A percentile compares a stretch with the other conserved stretches of the same genome.
Evolutionary conservation across 202 grass and related monocot species (phyloP).

Genomic region (Carex sylvatica): DNA sequence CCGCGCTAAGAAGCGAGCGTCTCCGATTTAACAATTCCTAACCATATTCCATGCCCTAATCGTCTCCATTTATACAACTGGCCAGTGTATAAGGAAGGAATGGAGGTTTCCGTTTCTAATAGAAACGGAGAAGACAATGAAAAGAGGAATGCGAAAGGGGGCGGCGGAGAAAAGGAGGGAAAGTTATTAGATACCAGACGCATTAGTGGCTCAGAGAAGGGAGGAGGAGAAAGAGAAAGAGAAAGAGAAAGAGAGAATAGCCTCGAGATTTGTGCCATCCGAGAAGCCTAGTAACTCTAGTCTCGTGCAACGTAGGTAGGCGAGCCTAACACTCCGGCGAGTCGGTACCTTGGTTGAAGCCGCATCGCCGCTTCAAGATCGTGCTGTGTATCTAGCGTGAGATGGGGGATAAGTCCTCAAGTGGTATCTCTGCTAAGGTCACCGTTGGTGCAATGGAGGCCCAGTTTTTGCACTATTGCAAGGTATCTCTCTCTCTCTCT

Average conservation of each 20-base stretch:
- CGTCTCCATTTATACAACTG: not conserved
- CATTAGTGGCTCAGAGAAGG: not conserved
- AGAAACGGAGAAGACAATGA: not conserved
- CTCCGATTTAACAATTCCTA: not conserved
- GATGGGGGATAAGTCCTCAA: not conserved
- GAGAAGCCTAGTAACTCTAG: not conserved
- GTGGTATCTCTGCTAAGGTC: not conserved
- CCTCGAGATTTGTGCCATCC: not conserved
- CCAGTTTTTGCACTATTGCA: conserved; percentile 14
- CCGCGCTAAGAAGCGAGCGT: conserved; percentile 18
- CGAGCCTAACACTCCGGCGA: too few relatives aligned
- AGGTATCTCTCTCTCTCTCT: conserved; percentile 6
- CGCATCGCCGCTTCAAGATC: not conserved
- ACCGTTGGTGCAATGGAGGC: conserved; percentile 8
- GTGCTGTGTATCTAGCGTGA: not conserved
- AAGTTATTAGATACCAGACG: not conserved
- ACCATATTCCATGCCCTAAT: not conserved
- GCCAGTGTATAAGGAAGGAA: not conserved
- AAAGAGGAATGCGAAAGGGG: not conserved
- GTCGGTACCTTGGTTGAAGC: not conserved
- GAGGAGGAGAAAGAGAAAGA: too few relatives aligned
- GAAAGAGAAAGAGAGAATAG: not conserved
- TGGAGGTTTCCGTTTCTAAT: not conserved
- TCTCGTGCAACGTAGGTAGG: not conserved
- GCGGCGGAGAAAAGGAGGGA: conserved; percentile 32